Base-by-base conservation (phyloP, 768 basidiomycete genomes). In the Leccinum subtestaceum region DNA sequence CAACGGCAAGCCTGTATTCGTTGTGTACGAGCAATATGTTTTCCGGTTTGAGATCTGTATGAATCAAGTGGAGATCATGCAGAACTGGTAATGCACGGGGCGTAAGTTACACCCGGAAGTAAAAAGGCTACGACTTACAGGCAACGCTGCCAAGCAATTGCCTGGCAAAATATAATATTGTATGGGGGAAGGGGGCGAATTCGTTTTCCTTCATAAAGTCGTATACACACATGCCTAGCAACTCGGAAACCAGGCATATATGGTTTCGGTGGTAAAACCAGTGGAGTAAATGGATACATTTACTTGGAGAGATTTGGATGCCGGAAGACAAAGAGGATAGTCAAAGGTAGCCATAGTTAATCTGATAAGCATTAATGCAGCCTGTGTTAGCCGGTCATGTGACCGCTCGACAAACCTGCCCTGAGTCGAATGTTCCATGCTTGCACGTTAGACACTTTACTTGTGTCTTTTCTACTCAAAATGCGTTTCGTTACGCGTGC, bases 11-110 rank as follows among this genome's bases (percentile, higher is more conserved):
- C 66, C 80, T 83, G 75, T 84, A 89, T 61, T 89, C 86, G 67
- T 92, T 95, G 71, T 87, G 83, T 19, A 96, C 95, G 53, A 99
- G 84, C 25, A 99, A 81, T 55, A 99, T 98, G 72, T 98, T 98
- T 79, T 99, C 97, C 32, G 97, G 97, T 75, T 99, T 99, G 55
- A 99, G 83, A 79, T 99, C 97, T 38, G 97, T 99, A 74, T 99
- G 97, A 61, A 98, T 89, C 60, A 98, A 80, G 67, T 88, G 87
- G 50, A 95, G 81, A 61, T 91, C 86, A 69, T 99, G 97, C 38
- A 97, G 77, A 77, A 97, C 96, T 98, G 57, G 32, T 12, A 56
- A 59, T 51, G 56, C 38, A 64, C 40, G 47, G 6, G 60, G 31
- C 2, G 36, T 59, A 32, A 59, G 59, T 29, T 52, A 31, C 36